Percentiles rank a stretch among this genome's conserved stretches.
Evolutionary conservation across 2,329 filamentous ascomycete genomes (phyloP).

Genomic region (Cercospora brassicicola): DNA sequence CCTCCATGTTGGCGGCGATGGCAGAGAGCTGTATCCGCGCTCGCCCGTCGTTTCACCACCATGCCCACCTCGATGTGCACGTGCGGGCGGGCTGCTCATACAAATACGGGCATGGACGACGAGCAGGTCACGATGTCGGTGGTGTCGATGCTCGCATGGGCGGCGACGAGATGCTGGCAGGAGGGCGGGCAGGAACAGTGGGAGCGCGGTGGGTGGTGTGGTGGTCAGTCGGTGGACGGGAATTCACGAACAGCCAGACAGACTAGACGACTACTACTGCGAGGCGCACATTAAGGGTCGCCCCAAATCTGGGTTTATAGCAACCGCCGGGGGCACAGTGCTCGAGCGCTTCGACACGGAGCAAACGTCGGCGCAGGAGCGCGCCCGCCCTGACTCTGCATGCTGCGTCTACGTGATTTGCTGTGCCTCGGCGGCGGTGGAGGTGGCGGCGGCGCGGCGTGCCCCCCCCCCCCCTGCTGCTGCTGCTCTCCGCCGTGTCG

Average conservation of each 20-base stretch:
- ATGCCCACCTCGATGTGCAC: constrained; percentile 2
- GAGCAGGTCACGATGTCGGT: not conserved
- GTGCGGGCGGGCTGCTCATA: not conserved
- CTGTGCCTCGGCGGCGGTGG: not conserved
- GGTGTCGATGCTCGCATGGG: not conserved
- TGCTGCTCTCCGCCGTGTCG: not conserved
- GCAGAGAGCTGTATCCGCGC: constrained; percentile 8
- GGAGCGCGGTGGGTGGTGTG: not conserved
- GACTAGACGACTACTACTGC: not conserved
- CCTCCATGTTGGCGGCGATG: constrained; percentile 10
- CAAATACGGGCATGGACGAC: not conserved
- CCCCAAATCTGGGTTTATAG: not conserved
- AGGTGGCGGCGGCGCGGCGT: not conserved
- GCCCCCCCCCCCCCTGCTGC: not conserved
- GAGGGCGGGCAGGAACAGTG: not conserved
- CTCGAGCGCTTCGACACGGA: not conserved
- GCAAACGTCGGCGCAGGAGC: not conserved
- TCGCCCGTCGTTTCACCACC: constrained; percentile 2
- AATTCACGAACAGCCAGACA: not conserved
- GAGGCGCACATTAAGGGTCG: not conserved
- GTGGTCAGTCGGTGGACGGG: not conserved
- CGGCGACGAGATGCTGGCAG: not conserved
- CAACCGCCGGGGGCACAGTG: not conserved
- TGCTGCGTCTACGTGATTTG: not conserved
- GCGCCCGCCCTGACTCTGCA: not conserved